Evolutionary conservation across 2,329 filamentous ascomycete genomes (phyloP).

Genomic region (Exophiala spinifera): DNA sequence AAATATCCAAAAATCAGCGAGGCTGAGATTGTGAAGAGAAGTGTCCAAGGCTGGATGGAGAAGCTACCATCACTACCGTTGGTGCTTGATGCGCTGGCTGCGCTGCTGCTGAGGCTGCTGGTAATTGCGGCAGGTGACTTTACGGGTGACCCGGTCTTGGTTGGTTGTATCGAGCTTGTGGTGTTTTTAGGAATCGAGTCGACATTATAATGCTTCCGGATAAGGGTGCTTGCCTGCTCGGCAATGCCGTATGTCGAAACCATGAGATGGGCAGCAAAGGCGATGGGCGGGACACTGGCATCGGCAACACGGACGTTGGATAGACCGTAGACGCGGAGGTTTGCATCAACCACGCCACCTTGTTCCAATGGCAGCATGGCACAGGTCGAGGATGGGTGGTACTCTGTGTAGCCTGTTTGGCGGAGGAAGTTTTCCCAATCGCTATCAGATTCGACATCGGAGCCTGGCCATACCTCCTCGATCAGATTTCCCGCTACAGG

Average conservation of each 20-base stretch:
- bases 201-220: conserved; percentile 30
- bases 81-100: background rate
- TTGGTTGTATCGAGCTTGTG: background rate
- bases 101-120: background rate
- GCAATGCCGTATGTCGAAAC: conserved; percentile 36
- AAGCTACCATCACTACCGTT: conserved; percentile 1
- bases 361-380: conserved; percentile 46
- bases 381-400: conserved; percentile 35
- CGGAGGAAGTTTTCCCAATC: conserved; percentile 33
- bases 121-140: background rate
- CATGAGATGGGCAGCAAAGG: conserved; percentile 37
- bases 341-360: conserved; percentile 44
- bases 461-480: conserved; percentile 28
- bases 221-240: conserved; percentile 33
- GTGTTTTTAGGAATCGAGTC: background rate
- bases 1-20: background rate
- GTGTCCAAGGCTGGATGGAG: background rate
- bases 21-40: background rate
- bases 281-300: conserved; percentile 36
- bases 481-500: conserved; percentile 36
- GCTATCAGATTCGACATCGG: conserved; percentile 24
- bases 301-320: conserved; percentile 36
- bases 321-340: conserved; percentile 45
- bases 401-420: conserved; percentile 23
- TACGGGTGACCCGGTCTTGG: background rate